Conservation (phyloP, 2,329 filamentous ascomycete species). For the Mycosphaerelloides madeirae region DNA sequence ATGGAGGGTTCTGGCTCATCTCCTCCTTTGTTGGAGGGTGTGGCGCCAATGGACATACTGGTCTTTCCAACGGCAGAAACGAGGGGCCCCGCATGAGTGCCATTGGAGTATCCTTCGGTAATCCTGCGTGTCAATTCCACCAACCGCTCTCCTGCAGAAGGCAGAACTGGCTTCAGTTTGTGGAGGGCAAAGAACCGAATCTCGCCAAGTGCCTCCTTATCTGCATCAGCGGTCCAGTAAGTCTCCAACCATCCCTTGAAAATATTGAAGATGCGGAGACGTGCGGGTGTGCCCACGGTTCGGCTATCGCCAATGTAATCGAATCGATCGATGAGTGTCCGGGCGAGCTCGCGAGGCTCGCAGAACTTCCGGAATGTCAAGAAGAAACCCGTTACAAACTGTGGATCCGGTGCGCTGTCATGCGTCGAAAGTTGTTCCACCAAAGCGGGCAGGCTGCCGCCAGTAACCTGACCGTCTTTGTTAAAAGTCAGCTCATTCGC, state of each 20-base stretch:
- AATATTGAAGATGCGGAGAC: slow-evolving; percentile 87
- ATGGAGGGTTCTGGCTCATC: slow-evolving; percentile 62
- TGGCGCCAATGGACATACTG: slow-evolving; percentile 67
- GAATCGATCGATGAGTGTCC: slow-evolving; percentile 82
- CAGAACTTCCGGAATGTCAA: slow-evolving; percentile 94
- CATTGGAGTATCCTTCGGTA: slow-evolving; percentile 51
- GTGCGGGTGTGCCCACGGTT: slow-evolving; percentile 71
- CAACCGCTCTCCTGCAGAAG: slow-evolving; percentile 74
- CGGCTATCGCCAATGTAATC: slow-evolving; percentile 81
- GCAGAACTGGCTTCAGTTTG: slow-evolving; percentile 63
- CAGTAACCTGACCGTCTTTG: slow-evolving; percentile 91
- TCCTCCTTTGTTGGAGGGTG: slow-evolving; percentile 30
- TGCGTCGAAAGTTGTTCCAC: slow-evolving; percentile 93
- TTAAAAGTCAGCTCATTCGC: slow-evolving; percentile 89
- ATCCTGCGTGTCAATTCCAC: slow-evolving; percentile 76
- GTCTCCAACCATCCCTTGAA: slow-evolving; percentile 98
- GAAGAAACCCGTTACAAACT: slow-evolving; percentile 92
- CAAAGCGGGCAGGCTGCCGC: slow-evolving; percentile 81
- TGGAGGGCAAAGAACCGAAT: slow-evolving; percentile 77
- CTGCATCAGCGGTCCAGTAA: slow-evolving; percentile 82
- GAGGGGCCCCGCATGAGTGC: slow-evolving; percentile 39
- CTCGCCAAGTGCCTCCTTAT: slow-evolving; percentile 67
- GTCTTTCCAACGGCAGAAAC: slow-evolving; percentile 89
- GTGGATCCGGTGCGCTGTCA: slow-evolving; percentile 83
- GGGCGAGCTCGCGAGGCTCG: slow-evolving; percentile 70